phyloP scores from a whole-genome alignment of 306 rosid species.

The Vachellia pachyceras region DNA sequence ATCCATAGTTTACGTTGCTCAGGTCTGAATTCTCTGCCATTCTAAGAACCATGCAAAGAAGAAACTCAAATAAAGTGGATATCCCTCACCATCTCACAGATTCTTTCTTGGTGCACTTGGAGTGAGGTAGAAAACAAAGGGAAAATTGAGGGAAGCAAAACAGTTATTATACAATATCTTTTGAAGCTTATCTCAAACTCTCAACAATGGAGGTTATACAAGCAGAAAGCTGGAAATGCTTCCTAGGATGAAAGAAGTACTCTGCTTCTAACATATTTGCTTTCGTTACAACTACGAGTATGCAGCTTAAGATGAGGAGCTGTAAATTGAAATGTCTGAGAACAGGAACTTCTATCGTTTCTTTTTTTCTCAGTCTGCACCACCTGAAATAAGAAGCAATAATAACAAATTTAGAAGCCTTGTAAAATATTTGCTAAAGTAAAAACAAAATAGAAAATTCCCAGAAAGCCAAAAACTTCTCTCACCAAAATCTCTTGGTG shows the following conservation, averaged over 20 bases:
- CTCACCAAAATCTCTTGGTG: slow-evolving; percentile 66
- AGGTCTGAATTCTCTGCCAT: slow-evolving; percentile 21
- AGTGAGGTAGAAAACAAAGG: neutral
- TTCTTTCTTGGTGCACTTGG: neutral
- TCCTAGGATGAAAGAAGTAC: slow-evolving; percentile 31
- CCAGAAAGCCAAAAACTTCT: neutral
- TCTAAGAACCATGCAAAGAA: slow-evolving; percentile 26
- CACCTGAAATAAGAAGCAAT: slow-evolving; percentile 46
- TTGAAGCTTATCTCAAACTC: slow-evolving; percentile 16
- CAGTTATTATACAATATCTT: neutral
- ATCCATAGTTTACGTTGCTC: slow-evolving; percentile 26
- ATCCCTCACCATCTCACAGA: slow-evolving; percentile 36
- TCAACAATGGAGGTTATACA: slow-evolving; percentile 21
- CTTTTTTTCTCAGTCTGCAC: slow-evolving; percentile 42
- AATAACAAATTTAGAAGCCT: neutral
- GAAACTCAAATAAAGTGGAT: slow-evolving; percentile 16
- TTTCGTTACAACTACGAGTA: slow-evolving; percentile 36
- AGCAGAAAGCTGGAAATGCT: slow-evolving; percentile 36
- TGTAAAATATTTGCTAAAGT: neutral
- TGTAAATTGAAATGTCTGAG: slow-evolving; percentile 5
- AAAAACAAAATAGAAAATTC: neutral
- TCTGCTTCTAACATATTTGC: slow-evolving; percentile 37
- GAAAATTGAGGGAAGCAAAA: neutral
- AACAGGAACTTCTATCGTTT: slow-evolving; percentile 9
- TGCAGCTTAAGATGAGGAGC: slow-evolving; percentile 35